Percentiles rank a stretch among this genome's conserved stretches.
Evolutionary conservation across 805 yeast species (phyloP).

Genomic region (Saccharomycopsis selenospora): DNA sequence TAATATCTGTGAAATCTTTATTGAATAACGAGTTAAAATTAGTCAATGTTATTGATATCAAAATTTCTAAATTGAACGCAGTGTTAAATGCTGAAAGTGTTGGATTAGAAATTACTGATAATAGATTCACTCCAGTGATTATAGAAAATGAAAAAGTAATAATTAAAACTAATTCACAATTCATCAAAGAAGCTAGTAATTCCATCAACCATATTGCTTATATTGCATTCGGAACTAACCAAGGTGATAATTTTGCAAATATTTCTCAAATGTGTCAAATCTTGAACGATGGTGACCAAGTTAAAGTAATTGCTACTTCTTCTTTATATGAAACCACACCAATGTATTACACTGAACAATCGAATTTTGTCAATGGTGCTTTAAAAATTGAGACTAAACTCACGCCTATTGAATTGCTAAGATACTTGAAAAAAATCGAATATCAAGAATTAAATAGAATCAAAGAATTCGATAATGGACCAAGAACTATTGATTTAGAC

Average conservation of each 20-base stretch:
- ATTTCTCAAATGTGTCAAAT: constrained; percentile 41
- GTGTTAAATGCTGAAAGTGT: constrained; percentile 82
- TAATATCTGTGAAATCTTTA: constrained; percentile 58
- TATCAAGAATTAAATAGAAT: constrained; percentile 61
- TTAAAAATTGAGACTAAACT: constrained; percentile 54
- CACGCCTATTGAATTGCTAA: constrained; percentile 57
- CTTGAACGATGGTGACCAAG: constrained; percentile 26
- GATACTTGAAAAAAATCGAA: constrained; percentile 66
- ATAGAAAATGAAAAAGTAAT: not conserved
- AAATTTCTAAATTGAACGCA: constrained; percentile 83
- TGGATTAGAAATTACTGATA: constrained; percentile 57
- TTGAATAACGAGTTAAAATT: constrained; percentile 39
- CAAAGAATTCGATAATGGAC: constrained; percentile 83
- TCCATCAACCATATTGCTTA: constrained; percentile 47
- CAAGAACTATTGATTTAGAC: constrained; percentile 86
- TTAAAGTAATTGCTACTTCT: constrained; percentile 55
- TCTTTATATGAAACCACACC: constrained; percentile 85
- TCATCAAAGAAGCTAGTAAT: not conserved
- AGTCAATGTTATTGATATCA: constrained; percentile 32
- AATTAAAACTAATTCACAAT: not conserved
- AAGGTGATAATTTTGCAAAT: constrained; percentile 62
- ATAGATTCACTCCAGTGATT: not conserved
- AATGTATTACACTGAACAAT: constrained; percentile 80
- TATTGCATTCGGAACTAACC: constrained; percentile 86
- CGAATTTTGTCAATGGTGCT: constrained; percentile 79